Evolutionary conservation across 257 asterid species (phyloP).

Genomic region (Solanum chiquidenum): DNA sequence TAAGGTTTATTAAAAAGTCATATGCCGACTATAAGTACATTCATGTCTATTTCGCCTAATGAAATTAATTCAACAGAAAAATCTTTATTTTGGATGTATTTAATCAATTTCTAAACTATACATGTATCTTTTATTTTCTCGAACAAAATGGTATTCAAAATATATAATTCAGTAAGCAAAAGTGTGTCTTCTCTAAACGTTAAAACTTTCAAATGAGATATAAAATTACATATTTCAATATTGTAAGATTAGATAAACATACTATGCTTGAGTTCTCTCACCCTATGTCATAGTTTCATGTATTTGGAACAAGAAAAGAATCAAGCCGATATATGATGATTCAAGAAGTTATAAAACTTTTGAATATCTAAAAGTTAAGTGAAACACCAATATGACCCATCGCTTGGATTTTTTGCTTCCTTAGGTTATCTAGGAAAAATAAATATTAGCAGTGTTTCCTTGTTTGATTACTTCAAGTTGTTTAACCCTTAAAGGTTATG

Average conservation of each 20-base stretch:
- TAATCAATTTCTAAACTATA: not conserved
- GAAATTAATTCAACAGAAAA: not conserved
- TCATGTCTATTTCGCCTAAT: not conserved
- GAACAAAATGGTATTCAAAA: not conserved
- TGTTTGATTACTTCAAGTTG: too few species aligned
- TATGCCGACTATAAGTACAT: not conserved
- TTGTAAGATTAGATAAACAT: not conserved
- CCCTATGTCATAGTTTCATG: not conserved
- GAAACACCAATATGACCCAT: not conserved
- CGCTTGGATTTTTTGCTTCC: too few species aligned
- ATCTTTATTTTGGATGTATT: not conserved
- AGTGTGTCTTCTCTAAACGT: not conserved
- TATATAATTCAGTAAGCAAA: not conserved
- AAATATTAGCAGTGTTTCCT: not conserved
- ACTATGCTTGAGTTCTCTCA: not conserved
- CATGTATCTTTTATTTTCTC: not conserved
- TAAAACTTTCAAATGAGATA: not conserved
- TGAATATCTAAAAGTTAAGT: not conserved
- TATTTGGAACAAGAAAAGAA: not conserved
- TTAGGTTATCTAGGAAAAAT: not conserved
- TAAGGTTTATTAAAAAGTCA: constrained; percentile 20
- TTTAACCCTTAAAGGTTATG: not conserved
- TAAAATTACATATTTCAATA: not conserved
- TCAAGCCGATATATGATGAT: not conserved
- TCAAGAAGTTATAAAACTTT: not conserved